A percentile compares a stretch with the other conserved stretches of the same genome.
Conservation (phyloP, 2,329 filamentous ascomycete genomes). For the Hymenoscyphus fructigenus region DNA sequence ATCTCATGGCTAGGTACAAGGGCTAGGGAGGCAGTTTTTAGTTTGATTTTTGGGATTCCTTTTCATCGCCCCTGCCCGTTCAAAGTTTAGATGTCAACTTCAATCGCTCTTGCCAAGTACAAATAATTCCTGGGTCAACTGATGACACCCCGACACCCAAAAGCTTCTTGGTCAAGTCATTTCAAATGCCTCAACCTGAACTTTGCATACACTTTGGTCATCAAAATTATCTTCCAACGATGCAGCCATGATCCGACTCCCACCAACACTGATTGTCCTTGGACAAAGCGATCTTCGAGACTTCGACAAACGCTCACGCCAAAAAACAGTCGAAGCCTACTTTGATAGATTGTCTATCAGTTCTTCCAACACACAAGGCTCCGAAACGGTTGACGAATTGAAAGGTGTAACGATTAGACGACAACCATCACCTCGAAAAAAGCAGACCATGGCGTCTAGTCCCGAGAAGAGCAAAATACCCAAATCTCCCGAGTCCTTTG, state of each 20-base stretch:
- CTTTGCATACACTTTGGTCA: not conserved
- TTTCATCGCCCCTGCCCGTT: not conserved
- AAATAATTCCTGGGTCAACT: not conserved
- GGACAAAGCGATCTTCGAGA: slow-evolving; percentile 30
- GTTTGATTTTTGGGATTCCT: not conserved
- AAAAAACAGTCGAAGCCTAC: slow-evolving; percentile 13
- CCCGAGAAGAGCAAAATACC: not conserved
- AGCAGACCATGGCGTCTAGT: not conserved
- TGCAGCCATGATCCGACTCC: slow-evolving; percentile 32
- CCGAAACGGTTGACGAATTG: not conserved
- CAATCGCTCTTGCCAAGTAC: not conserved
- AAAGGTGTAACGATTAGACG: not conserved
- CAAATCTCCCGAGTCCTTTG: not conserved
- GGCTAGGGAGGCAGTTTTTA: no score
- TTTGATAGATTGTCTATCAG: slow-evolving; percentile 13
- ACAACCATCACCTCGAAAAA: not conserved
- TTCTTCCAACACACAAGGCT: not conserved
- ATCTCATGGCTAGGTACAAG: no score
- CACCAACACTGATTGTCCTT: slow-evolving; percentile 28
- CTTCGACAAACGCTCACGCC: slow-evolving; percentile 25
- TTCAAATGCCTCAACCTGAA: not conserved
- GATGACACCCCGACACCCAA: not conserved
- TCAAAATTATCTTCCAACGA: not conserved
- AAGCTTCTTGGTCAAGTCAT: not conserved
- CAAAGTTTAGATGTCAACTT: not conserved